Evolutionary conservation across 2,329 filamentous ascomycete species (phyloP), one percentile per base, ranked within the genome.

Genomic region (Alternaria angustiovoidea): DNA sequence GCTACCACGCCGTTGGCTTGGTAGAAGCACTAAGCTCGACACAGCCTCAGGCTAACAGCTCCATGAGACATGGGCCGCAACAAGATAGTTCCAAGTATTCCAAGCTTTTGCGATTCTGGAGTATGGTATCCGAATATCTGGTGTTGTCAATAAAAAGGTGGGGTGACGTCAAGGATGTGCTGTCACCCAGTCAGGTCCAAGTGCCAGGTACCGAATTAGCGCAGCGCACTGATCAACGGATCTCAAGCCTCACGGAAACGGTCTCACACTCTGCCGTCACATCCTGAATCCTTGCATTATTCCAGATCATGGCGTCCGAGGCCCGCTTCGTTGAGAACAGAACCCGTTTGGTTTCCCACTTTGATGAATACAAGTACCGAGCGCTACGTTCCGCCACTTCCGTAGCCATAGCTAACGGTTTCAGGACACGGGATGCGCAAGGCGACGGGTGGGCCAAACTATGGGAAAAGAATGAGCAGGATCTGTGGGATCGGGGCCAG

Each of bases 401-500:
- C 14, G 32, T 18, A 51, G 22, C 20, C 16, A 36, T 39, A 48
- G 51, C 58, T 65, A 30, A 65, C 32, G 16, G 36, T 38, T 11
- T 34, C 32, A 64, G 62, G 38, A 47, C 58, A 20, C 55, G 58
- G 20, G 60, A 65, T 42, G 55, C 62, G 36, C 65, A 70, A 39
- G 57, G 34, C 54, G 48, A 57, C 20, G 62, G 80, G 58, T 87
- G 86, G 86, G 80, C 82, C 32, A 77, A 79, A 4, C 78, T 88
- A 18, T 88, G 86, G 85, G 75, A 82, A 36, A 75, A 81, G 47
- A 79, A 79, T 39, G 76, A 81, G 46, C 79, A 79, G 63, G 78
- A 84, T 22, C 84, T 85, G 1, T 88, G 85, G 85, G 86, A 88
- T 68, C 78, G 81, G 16, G 82, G 82, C 20, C 74, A 75, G 38